These are phyloP conservation scores for Paramecium primaurelia DNA, from an alignment of 73 alveolate species.

Conservation along the genomic window DNA sequence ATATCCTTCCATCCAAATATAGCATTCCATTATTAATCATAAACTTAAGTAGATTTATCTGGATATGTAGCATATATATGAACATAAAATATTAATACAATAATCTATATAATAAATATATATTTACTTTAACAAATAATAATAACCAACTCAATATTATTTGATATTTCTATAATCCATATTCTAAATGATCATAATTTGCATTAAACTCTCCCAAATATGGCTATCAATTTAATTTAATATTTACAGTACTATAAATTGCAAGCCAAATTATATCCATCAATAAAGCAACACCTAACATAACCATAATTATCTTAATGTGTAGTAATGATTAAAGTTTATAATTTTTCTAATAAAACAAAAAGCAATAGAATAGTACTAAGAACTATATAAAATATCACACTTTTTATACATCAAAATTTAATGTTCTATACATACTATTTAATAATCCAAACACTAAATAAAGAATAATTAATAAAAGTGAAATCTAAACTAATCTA, in stretches of 20 bases:
- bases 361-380: conserved; percentile 26
- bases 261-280: background rate
- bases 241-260: conserved; percentile 19
- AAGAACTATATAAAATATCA: background rate
- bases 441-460: background rate
- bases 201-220: conserved; percentile 30
- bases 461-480: background rate
- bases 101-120: background rate
- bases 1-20: conserved; percentile 19
- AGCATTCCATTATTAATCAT: conserved; percentile 16
- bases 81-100: background rate
- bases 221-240: background rate
- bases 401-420: background rate
- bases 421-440: background rate
- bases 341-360: conserved; percentile 20
- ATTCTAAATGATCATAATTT: conserved; percentile 13
- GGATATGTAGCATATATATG: conserved; percentile 39
- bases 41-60: conserved; percentile 38
- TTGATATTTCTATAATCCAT: background rate
- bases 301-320: background rate
- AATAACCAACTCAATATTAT: background rate
- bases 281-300: background rate
- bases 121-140: background rate
- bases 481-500: background rate
- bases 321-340: background rate